phyloP scores from a whole-genome alignment of 2,329 filamentous ascomycete genomes.

The Fusarium hainanense region DNA sequence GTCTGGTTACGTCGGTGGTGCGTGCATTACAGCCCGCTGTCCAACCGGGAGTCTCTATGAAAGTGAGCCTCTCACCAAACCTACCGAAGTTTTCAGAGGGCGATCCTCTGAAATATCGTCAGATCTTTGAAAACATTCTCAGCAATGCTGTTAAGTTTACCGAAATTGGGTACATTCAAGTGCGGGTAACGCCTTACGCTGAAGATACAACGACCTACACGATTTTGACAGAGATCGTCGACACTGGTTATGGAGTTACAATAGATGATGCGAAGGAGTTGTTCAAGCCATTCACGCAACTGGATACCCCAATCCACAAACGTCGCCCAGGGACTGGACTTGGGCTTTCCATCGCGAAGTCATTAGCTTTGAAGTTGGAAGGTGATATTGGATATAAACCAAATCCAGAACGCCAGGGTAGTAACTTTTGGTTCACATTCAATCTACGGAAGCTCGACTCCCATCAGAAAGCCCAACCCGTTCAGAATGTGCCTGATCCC shows the following conservation, averaged over 20 bases:
- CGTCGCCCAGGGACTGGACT: conserved; percentile 10
- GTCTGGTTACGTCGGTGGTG: not conserved
- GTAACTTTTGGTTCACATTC: conserved; percentile 6
- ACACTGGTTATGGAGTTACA: conserved; percentile 2
- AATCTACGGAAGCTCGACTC: not conserved
- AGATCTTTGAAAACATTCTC: not conserved
- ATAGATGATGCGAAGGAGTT: not conserved
- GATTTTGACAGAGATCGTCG: not conserved
- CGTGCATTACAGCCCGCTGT: not conserved
- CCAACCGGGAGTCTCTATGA: conserved; percentile 10
- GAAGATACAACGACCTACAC: not conserved
- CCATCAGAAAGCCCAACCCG: not conserved
- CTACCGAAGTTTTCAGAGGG: conserved; percentile 1
- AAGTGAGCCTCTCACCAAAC: not conserved
- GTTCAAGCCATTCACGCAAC: conserved; percentile 5
- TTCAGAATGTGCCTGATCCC: accelerated
- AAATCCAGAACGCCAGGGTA: not conserved
- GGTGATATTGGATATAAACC: not conserved
- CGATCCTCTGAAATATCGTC: not conserved
- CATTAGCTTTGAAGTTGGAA: not conserved
- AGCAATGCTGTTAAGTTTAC: conserved; percentile 8
- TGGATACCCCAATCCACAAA: not conserved
- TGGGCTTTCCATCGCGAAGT: conserved; percentile 9
- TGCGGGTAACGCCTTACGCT: not conserved
- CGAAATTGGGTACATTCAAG: not conserved